A percentile compares a stretch with the other conserved stretches of the same genome.
phyloP scores from a whole-genome alignment of 441 rosid species.

The Mallotus japonicus region DNA sequence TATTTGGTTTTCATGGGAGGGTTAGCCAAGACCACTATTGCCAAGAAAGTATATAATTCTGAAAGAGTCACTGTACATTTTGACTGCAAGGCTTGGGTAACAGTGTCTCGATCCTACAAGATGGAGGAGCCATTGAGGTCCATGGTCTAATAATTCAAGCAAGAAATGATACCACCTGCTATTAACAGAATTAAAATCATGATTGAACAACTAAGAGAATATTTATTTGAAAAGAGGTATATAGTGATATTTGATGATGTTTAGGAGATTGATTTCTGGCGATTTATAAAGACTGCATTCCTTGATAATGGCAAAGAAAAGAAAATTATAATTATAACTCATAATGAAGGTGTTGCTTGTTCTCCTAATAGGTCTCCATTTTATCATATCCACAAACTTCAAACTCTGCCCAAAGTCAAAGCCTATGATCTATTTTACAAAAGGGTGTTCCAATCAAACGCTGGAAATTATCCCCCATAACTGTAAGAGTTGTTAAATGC shows the following conservation, averaged over 20 bases:
- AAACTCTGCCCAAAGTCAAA: not conserved
- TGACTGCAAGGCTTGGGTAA: no score
- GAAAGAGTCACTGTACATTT: no score
- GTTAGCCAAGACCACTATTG: no score
- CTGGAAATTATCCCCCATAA: not conserved
- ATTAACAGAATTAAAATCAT: no score
- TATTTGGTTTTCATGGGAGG: no score
- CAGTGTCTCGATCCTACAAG: no score
- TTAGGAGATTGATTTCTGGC: not conserved
- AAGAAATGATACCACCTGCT: no score
- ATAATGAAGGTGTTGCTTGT: not conserved
- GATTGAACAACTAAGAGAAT: not conserved
- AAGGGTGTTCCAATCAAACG: not conserved
- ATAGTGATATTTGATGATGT: slow-evolving; percentile 13
- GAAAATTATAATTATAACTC: not conserved
- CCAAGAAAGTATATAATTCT: no score
- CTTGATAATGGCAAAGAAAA: not conserved
- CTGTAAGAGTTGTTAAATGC: no score
- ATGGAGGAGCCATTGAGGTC: no score
- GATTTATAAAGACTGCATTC: slow-evolving; percentile 7
- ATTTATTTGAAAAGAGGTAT: not conserved
- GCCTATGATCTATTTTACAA: slow-evolving; percentile 5
- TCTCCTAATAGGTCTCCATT: not conserved
- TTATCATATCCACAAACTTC: not conserved
- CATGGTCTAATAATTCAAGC: no score